A percentile compares a stretch with the other conserved stretches of the same genome.
Conservation (phyloP, 1,284 basidiomycete genomes). For the Cystobasidium slooffiae region DNA sequence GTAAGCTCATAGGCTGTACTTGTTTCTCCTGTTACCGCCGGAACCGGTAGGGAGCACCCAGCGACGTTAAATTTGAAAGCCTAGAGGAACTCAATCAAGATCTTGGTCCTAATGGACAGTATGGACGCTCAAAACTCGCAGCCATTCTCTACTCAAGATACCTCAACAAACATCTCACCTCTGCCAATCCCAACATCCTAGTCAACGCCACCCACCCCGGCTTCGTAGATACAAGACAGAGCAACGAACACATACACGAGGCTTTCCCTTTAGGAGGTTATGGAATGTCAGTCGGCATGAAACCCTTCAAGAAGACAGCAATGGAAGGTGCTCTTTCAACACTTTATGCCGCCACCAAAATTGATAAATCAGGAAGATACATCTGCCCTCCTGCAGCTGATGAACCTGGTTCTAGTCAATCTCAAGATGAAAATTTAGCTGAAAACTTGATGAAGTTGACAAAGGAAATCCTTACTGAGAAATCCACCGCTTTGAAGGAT, state of each 20-base stretch:
- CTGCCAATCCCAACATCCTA: conserved; percentile 28
- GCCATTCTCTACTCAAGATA: conserved; percentile 40
- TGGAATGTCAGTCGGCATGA: conserved; percentile 35
- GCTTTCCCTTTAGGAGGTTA: conserved; percentile 42
- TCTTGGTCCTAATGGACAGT: conserved; percentile 41
- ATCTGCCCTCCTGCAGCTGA: conserved; percentile 41
- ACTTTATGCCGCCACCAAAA: conserved; percentile 42
- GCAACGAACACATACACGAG: conserved; percentile 42
- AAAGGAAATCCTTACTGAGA: conserved; percentile 21
- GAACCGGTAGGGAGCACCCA: conserved; percentile 21
- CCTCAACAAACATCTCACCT: conserved; percentile 41
- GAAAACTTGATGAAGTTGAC: conserved; percentile 45
- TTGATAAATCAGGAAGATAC: conserved; percentile 37
- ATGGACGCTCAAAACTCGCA: conserved; percentile 34
- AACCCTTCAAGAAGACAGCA: conserved; percentile 42
- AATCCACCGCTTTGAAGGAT: conserved; percentile 16
- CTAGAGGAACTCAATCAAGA: conserved; percentile 43
- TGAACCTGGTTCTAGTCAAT: conserved; percentile 38
- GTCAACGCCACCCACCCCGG: conserved; percentile 45
- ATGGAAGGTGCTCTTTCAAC: conserved; percentile 38
- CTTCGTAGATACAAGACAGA: conserved; percentile 34
- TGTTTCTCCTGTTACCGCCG: not conserved
- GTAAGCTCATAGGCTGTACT: no score
- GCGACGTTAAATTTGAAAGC: conserved; percentile 42
- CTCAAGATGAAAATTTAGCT: conserved; percentile 33